A percentile compares a stretch with the other conserved stretches of the same genome.
These are phyloP conservation scores for Coemansia sp. DNA, from an alignment of 192 early-diverging fungal genomes.

Conservation along the genomic window DNA sequence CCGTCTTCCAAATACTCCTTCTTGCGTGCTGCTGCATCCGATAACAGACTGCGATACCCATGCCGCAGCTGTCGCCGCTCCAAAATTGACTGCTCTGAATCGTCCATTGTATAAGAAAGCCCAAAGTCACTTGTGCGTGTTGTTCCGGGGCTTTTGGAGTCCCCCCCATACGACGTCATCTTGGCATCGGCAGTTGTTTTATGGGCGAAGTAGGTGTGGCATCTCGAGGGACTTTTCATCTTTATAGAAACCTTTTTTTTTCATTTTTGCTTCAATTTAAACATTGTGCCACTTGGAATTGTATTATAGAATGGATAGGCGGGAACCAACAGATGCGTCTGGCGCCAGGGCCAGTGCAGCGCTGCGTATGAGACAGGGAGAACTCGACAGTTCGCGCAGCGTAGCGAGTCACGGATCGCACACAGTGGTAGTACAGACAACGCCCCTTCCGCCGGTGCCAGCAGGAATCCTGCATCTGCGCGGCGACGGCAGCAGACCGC, in stretches of 20 bases:
- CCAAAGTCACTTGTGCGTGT: too few species aligned
- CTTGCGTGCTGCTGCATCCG: conserved; percentile 38
- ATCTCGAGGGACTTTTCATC: not conserved
- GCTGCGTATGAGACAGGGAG: not conserved
- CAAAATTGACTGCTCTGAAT: conserved; percentile 11
- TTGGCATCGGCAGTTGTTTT: not conserved
- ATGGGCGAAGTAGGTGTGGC: not conserved
- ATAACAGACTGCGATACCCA: conserved; percentile 45
- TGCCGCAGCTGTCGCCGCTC: conserved; percentile 38
- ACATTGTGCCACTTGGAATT: not conserved
- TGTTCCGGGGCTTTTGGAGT: not conserved
- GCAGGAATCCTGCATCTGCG: conserved; percentile 28
- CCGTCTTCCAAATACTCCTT: conserved; percentile 44
- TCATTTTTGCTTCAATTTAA: not conserved
- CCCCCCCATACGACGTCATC: not conserved
- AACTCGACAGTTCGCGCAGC: conserved; percentile 13
- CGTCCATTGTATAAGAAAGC: conserved; percentile 8
- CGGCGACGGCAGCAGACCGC: conserved; percentile 4
- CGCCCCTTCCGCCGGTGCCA: not conserved
- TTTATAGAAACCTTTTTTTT: not conserved
- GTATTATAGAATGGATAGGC: not conserved
- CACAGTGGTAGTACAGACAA: conserved; percentile 21
- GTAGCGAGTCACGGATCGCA: conserved; percentile 31
- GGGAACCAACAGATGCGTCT: not conserved
- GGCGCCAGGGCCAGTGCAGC: not conserved